Percentiles rank a stretch among this genome's conserved stretches.
These are phyloP conservation scores for Globisporangium nodosum DNA, from an alignment of 352 stramenopile genomes.

Conservation along the genomic window DNA sequence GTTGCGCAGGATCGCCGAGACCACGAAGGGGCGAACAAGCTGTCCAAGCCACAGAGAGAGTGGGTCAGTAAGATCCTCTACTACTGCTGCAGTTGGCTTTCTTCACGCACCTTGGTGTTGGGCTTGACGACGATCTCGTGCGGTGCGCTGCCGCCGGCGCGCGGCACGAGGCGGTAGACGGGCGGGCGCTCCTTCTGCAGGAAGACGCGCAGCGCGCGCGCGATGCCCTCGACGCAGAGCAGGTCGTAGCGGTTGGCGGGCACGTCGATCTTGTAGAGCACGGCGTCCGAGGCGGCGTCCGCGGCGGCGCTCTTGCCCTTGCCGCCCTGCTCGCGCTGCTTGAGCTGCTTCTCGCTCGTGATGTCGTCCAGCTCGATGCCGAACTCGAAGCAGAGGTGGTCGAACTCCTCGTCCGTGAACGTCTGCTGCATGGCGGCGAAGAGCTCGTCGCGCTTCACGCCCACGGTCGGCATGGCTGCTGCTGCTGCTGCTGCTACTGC, in stretches of 20 bases:
- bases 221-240: slow-evolving; percentile 98
- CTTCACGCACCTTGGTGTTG: slow-evolving; percentile 59
- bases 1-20: slow-evolving; percentile 96
- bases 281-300: slow-evolving; percentile 69
- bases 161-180: slow-evolving; percentile 69
- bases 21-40: slow-evolving; percentile 95
- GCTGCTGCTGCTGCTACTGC: slow-evolving; percentile 3
- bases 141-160: slow-evolving; percentile 26
- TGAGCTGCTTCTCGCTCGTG: slow-evolving; percentile 84
- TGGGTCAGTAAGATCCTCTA: neutral
- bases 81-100: neutral
- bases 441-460: slow-evolving; percentile 95
- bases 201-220: slow-evolving; percentile 95
- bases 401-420: slow-evolving; percentile 99
- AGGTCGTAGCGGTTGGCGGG: slow-evolving; percentile 99
- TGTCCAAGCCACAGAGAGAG: slow-evolving; percentile 13
- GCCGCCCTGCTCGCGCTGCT: slow-evolving; percentile 71
- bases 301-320: slow-evolving; percentile 27
- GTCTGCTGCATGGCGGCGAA: slow-evolving; percentile 95
- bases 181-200: slow-evolving; percentile 93
- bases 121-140: slow-evolving; percentile 87
- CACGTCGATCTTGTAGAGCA: slow-evolving; percentile 99
- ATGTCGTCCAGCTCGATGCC: slow-evolving; percentile 97
- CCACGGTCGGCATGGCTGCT: slow-evolving; percentile 96
- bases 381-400: slow-evolving; percentile 99